These are phyloP conservation scores for Zygoascus sp. DNA, from an alignment of 1,139 yeast species.

Conservation along the genomic window DNA sequence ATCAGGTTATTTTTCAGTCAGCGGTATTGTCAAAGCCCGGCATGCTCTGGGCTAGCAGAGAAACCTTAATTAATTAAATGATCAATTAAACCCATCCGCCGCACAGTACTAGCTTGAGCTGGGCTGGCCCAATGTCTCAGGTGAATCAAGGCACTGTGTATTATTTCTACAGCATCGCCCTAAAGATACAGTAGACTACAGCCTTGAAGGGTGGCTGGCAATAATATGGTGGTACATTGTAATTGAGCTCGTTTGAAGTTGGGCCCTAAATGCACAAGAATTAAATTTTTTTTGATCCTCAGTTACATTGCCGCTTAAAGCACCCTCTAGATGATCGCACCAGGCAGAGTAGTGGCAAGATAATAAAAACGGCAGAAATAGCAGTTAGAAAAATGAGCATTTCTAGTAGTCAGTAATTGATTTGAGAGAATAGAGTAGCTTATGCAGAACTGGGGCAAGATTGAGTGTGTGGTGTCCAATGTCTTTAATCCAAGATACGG, in stretches of 20 bases:
- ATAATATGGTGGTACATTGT: too few relatives aligned
- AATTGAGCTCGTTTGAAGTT: too few relatives aligned
- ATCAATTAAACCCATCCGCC: slow-evolving; percentile 1
- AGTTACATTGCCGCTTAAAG: slow-evolving; percentile 5
- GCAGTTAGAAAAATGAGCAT: background rate
- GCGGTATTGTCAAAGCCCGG: too few relatives aligned
- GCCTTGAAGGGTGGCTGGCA: background rate
- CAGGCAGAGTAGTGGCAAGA: slow-evolving; percentile 3
- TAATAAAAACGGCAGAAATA: background rate
- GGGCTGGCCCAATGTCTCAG: background rate
- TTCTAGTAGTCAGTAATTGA: background rate
- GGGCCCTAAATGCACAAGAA: too few relatives aligned
- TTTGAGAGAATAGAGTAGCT: background rate
- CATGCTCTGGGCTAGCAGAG: background rate
- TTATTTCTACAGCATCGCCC: background rate
- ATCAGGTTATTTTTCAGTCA: too few relatives aligned
- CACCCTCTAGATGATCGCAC: background rate
- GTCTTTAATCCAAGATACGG: too few relatives aligned
- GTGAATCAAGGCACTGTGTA: background rate
- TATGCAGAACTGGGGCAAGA: background rate
- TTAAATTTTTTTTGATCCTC: too few relatives aligned
- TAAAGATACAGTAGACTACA: background rate
- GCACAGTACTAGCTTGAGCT: background rate
- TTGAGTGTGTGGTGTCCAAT: too few relatives aligned
- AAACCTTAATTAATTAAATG: background rate